Evolutionary conservation across 176 grass and related monocot species (phyloP).

Genomic region (Carex parvula): DNA sequence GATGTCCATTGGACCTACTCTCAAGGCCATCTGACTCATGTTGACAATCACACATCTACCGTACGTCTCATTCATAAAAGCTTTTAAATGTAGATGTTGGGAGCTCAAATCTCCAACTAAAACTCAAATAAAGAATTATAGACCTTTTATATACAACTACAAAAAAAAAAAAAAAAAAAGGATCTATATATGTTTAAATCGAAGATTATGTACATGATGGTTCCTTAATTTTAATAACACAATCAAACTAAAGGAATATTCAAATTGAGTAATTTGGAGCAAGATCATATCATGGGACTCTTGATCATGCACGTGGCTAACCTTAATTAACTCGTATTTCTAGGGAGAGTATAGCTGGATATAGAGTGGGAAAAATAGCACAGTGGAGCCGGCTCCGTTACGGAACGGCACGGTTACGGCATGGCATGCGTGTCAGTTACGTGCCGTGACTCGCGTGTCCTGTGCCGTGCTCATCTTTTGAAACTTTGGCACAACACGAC

Average conservation of each 20-base stretch:
- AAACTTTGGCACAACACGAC: no score
- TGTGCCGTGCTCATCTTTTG: no score
- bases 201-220: not conserved
- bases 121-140: not conserved
- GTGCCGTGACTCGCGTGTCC: no score
- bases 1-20: no score
- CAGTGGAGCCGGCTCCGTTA: no score
- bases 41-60: not conserved
- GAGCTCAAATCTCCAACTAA: not conserved
- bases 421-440: no score
- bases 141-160: not conserved
- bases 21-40: not conserved
- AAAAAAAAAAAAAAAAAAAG: not conserved
- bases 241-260: not conserved
- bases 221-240: not conserved
- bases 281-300: not conserved
- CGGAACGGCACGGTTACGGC: no score
- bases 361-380: no score
- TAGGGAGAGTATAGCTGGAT: constrained; percentile 13
- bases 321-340: constrained; percentile 22
- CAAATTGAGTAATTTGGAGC: no score
- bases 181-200: not conserved
- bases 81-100: not conserved
- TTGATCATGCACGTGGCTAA: constrained; percentile 13
- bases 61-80: not conserved